Conservation (phyloP, 768 basidiomycete genomes). For the Kwoniella botswanensis region DNA sequence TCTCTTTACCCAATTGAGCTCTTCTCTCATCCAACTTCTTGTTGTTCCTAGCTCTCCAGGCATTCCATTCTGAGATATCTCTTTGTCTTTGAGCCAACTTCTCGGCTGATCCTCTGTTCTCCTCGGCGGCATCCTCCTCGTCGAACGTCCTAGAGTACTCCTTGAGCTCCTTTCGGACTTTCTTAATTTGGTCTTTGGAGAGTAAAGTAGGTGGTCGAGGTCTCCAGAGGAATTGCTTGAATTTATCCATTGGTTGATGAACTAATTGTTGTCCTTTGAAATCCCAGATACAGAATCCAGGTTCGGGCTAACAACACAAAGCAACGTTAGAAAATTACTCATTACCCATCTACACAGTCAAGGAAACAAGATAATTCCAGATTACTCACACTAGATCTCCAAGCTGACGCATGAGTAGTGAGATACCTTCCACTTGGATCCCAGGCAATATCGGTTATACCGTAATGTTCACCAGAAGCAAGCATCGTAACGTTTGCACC, state of each 20-base stretch:
- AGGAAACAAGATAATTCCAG: too few species aligned
- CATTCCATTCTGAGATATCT: conserved; percentile 98
- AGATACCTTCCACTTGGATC: conserved; percentile 94
- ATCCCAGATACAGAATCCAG: conserved; percentile 96
- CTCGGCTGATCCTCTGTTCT: conserved; percentile 92
- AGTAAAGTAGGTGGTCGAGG: conserved; percentile 89
- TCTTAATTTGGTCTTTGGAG: conserved; percentile 82
- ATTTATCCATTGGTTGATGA: conserved; percentile 83
- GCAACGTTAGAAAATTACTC: too few species aligned
- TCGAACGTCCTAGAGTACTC: conserved; percentile 92
- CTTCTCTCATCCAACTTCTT: conserved; percentile 69
- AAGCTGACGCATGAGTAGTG: conserved; percentile 89
- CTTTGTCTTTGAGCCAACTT: conserved; percentile 86
- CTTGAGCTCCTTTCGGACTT: conserved; percentile 82
- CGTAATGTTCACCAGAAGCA: conserved; percentile 89
- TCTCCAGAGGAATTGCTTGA: conserved; percentile 99
- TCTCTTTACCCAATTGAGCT: conserved; percentile 58
- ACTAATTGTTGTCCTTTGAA: conserved; percentile 93
- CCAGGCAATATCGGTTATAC: conserved; percentile 97
- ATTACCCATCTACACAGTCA: too few species aligned
- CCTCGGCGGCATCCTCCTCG: conserved; percentile 94
- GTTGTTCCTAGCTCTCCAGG: conserved; percentile 80
- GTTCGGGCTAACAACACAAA: conserved; percentile 72
- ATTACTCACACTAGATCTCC: conserved; percentile 83
- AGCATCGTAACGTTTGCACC: conserved; percentile 84